Base-by-base conservation (phyloP, 179 eudicot species). In the Drosera spatulata region DNA sequence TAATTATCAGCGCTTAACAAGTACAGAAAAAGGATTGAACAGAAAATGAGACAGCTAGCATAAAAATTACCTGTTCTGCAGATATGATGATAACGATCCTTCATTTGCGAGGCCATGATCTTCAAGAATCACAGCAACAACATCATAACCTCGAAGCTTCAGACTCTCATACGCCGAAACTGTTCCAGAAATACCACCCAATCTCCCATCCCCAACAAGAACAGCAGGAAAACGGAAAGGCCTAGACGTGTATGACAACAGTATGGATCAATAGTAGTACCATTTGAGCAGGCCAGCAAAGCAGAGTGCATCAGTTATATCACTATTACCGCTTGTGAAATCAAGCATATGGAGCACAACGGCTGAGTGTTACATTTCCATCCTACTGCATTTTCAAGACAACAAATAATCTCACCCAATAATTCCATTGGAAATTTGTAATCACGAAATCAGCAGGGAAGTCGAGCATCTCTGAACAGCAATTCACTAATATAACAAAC, bases 171-270 rank as follows among this genome's bases (percentile, higher is more conserved):
- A 93, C 50, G 99, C 99, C 69, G 99, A 86, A 51, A 93, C 69
- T 4, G 99, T 93, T 64, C 77, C 85, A 13, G 99, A 89, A 60
- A 93, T 90, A 55, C 99, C 99, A 71, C 99, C 97, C 61, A 93
- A 82, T 48, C 82, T 77, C 58, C 97, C 99, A 83, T 93, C 99
- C 54, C 99, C 99, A 60, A 93, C 91, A 49, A 93, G 88, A 62
- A 93, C 72, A 52, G 83, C 95, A 61, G 99, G 99, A 68, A 87
- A 66, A 15, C 97, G 83, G 54, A 93, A 81, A 61, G 97, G 94
- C 80, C 99, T 93, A 75, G 53, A 66, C 51, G 56, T 56, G 70
- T 53, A 6, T 14, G 41, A 51, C 65, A 66, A 48, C n/a, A 7
- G 3, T 8, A 3, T 51, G 55, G 7, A 49, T 51, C 15, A 12